phyloP scores from a whole-genome alignment of 2,329 filamentous ascomycete species.

The Cryphonectria parasitica region DNA sequence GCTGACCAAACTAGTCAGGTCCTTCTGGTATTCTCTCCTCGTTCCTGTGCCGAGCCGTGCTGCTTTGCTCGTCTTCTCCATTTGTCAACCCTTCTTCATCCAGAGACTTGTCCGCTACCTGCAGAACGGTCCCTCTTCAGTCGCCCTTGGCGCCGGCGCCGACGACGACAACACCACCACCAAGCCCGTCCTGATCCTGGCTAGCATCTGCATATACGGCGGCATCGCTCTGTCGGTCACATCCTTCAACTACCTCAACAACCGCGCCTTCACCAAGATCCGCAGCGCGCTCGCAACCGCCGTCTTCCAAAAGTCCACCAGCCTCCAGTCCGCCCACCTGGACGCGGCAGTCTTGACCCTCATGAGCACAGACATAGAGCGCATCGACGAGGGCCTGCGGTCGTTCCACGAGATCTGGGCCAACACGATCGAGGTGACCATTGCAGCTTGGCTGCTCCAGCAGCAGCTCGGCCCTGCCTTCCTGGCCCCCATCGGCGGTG shows the following conservation, averaged over 20 bases:
- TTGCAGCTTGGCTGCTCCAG: slow-evolving; percentile 29
- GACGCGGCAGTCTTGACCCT: slow-evolving; percentile 31
- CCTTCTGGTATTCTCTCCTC: slow-evolving; percentile 29
- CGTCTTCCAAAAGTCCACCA: slow-evolving; percentile 40
- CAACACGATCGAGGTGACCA: slow-evolving; percentile 26
- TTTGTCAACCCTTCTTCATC: slow-evolving; percentile 50
- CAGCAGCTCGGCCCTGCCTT: slow-evolving; percentile 24
- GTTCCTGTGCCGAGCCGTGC: slow-evolving; percentile 43
- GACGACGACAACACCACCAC: slow-evolving; percentile 27
- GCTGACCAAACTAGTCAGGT: slow-evolving; percentile 36
- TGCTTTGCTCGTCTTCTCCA: slow-evolving; percentile 43
- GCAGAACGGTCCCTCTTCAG: slow-evolving; percentile 28
- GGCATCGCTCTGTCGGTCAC: slow-evolving; percentile 41
- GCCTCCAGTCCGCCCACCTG: slow-evolving; percentile 29
- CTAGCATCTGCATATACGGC: slow-evolving; percentile 37
- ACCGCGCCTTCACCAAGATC: slow-evolving; percentile 26
- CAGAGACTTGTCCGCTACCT: slow-evolving; percentile 42
- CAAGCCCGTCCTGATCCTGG: slow-evolving; percentile 40
- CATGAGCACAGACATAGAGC: slow-evolving; percentile 35
- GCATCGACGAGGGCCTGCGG: slow-evolving; percentile 30
- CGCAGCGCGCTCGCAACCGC: slow-evolving; percentile 38
- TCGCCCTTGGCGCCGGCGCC: background rate
- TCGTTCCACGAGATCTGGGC: slow-evolving; percentile 30
- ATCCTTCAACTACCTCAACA: slow-evolving; percentile 39
- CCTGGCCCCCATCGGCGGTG: slow-evolving; percentile 18